Percentiles rank a stretch among this genome's conserved stretches.
These are phyloP conservation scores for Theobroma grandiflorum DNA, from an alignment of 441 rosid species.

Conservation along the genomic window DNA sequence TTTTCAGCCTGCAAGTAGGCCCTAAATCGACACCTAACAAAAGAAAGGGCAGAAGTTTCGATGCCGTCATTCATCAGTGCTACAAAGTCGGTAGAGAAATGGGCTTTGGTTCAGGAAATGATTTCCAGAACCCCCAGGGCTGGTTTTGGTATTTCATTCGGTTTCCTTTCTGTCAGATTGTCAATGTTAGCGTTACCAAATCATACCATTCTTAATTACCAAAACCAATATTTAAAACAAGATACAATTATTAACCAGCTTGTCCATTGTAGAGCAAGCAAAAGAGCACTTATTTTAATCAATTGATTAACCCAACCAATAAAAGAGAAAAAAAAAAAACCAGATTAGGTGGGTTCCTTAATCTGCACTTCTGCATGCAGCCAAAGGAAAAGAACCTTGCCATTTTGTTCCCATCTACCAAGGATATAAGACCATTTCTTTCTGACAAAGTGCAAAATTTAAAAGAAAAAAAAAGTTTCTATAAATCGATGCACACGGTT, in stretches of 20 bases:
- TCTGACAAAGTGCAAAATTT: neutral
- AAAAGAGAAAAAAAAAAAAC: neutral
- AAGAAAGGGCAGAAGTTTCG: neutral
- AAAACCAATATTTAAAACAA: no score
- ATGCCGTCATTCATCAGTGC: no score
- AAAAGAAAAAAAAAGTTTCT: neutral
- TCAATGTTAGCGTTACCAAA: no score
- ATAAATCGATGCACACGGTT: neutral
- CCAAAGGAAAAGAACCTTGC: neutral
- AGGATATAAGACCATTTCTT: neutral
- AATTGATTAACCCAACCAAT: neutral
- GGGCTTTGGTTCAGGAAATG: neutral
- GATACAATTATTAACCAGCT: neutral
- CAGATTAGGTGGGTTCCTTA: constrained; percentile 4
- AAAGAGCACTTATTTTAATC: neutral
- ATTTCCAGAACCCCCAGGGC: neutral
- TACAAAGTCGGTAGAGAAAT: neutral
- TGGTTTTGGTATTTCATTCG: no score
- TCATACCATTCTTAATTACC: no score
- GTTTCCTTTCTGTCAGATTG: no score
- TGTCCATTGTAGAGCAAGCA: constrained; percentile 11
- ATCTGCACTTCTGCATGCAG: neutral
- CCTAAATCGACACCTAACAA: neutral
- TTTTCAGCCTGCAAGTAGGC: constrained; percentile 13
- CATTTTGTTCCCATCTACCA: neutral